phyloP scores from a whole-genome alignment of 257 asterid species.

The Verbascum thapsus region DNA sequence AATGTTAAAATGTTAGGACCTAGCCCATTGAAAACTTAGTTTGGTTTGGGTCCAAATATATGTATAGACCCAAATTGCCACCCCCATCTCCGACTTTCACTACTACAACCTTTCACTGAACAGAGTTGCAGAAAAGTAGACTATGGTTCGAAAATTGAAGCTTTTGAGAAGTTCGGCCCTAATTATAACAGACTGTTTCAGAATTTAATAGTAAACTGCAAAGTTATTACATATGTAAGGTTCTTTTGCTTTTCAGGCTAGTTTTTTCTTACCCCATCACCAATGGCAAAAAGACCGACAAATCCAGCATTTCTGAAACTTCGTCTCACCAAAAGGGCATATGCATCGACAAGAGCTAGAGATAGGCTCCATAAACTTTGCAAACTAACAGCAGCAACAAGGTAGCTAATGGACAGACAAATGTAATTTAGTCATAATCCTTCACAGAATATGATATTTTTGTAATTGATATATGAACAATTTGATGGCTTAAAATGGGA shows the following conservation, averaged over 20 bases:
- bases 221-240: slow-evolving; percentile 1
- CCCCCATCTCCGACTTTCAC: too few species aligned
- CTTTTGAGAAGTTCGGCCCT: not conserved
- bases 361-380: slow-evolving; percentile 85
- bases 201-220: not conserved
- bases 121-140: slow-evolving; percentile 4
- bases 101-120: not conserved
- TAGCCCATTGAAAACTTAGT: too few species aligned
- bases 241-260: not conserved
- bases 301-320: slow-evolving; percentile 60
- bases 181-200: not conserved
- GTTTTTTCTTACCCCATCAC: slow-evolving; percentile 81
- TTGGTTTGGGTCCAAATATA: too few species aligned
- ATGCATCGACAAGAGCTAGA: slow-evolving; percentile 66
- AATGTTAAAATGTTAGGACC: too few species aligned
- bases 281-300: slow-evolving; percentile 71
- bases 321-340: slow-evolving; percentile 74
- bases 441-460: slow-evolving; percentile 4
- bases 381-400: slow-evolving; percentile 83
- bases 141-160: not conserved
- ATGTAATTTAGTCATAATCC: slow-evolving; percentile 25
- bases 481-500: not conserved
- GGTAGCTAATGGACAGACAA: slow-evolving; percentile 55
- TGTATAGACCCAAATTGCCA: too few species aligned
- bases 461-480: not conserved